Conservation (phyloP, 1,139 yeast genomes). For the Blastobotrys indianensis region DNA sequence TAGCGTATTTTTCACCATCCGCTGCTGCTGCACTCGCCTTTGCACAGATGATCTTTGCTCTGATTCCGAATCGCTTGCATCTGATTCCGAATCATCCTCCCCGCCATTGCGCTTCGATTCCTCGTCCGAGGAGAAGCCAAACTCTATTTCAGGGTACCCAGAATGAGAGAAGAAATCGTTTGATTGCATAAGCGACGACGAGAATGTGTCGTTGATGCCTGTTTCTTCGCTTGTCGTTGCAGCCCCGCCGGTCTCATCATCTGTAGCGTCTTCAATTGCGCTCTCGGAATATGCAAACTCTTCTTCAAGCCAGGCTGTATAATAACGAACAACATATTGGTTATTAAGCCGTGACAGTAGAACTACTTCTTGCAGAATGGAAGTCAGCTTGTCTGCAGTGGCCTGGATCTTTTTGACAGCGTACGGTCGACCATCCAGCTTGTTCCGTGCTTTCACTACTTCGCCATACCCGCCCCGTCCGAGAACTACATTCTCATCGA, state of each 20-base stretch:
- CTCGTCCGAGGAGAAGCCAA: slow-evolving; percentile 23
- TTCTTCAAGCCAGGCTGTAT: slow-evolving; percentile 95
- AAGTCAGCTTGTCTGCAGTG: slow-evolving; percentile 68
- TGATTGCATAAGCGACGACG: slow-evolving; percentile 18
- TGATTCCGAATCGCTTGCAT: slow-evolving; percentile 3
- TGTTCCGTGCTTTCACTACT: slow-evolving; percentile 89
- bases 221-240: not conserved
- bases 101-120: slow-evolving; percentile 20
- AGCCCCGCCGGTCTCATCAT: slow-evolving; percentile 16
- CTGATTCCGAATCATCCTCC: slow-evolving; percentile 11
- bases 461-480: slow-evolving; percentile 98
- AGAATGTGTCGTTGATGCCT: not conserved
- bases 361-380: slow-evolving; percentile 84
- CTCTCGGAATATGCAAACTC: slow-evolving; percentile 36
- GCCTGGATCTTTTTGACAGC: slow-evolving; percentile 91
- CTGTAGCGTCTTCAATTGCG: slow-evolving; percentile 29
- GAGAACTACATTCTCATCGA: slow-evolving; percentile 86
- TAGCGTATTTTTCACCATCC: slow-evolving; percentile 42
- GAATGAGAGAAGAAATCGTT: slow-evolving; percentile 31
- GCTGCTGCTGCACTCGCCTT: slow-evolving; percentile 3
- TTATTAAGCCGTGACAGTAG: slow-evolving; percentile 87
- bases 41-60: not conserved
- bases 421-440: slow-evolving; percentile 89
- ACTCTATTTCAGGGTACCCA: slow-evolving; percentile 28
- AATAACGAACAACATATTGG: slow-evolving; percentile 91